Conservation (phyloP, 2,329 filamentous ascomycete genomes). For the Xylaria hypoxylon region DNA sequence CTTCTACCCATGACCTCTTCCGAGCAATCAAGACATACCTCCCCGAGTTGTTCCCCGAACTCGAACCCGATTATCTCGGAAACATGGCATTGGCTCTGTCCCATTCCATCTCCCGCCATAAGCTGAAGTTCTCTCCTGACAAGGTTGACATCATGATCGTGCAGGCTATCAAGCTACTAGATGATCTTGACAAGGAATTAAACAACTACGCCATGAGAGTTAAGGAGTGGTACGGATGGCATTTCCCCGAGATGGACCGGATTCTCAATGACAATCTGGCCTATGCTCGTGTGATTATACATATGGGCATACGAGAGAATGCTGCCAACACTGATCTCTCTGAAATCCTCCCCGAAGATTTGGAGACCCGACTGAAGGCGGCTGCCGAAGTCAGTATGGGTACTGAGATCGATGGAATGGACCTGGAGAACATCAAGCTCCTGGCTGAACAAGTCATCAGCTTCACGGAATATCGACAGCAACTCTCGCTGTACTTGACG, state of each 20-base stretch:
- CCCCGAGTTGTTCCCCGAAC: slow-evolving; percentile 87
- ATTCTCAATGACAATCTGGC: slow-evolving; percentile 97
- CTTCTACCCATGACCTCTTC: slow-evolving; percentile 87
- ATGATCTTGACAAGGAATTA: slow-evolving; percentile 97
- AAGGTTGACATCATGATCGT: slow-evolving; percentile 99
- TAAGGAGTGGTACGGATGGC: slow-evolving; percentile 99
- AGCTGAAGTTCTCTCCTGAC: slow-evolving; percentile 97
- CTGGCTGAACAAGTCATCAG: slow-evolving; percentile 93
- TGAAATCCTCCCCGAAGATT: slow-evolving; percentile 93
- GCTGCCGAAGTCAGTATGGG: slow-evolving; percentile 98
- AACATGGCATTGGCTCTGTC: slow-evolving; percentile 97
- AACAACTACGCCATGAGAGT: slow-evolving; percentile 99
- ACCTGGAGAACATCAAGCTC: slow-evolving; percentile 91
- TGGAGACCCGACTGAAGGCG: slow-evolving; percentile 89
- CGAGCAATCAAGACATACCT: slow-evolving; percentile 93
- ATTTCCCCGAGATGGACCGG: slow-evolving; percentile 97
- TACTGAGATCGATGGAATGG: slow-evolving; percentile 92
- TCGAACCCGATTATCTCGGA: slow-evolving; percentile 85
- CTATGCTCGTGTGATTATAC: slow-evolving; percentile 87
- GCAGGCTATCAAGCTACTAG: slow-evolving; percentile 91
- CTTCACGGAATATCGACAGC: slow-evolving; percentile 89
- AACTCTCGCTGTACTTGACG: slow-evolving; percentile 89
- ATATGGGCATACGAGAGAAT: slow-evolving; percentile 89
- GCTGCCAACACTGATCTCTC: slow-evolving; percentile 81
- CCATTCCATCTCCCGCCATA: slow-evolving; percentile 95